These are phyloP conservation scores for Paramecium pentaurelia DNA, from an alignment of 73 alveolate species.

Conservation along the genomic window DNA sequence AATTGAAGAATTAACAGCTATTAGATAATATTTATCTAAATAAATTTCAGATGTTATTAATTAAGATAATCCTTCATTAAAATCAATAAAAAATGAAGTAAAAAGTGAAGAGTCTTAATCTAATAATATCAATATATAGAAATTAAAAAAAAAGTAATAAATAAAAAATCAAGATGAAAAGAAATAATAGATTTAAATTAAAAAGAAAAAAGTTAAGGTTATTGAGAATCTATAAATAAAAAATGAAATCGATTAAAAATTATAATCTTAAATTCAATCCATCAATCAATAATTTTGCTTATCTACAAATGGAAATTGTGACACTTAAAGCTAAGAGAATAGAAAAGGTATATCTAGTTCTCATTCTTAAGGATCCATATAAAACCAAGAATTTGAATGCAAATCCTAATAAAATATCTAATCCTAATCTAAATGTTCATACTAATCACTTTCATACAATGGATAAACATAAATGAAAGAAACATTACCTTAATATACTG, in stretches of 20 bases:
- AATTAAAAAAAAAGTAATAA: neutral
- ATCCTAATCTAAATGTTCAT: neutral
- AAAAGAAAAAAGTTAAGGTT: neutral
- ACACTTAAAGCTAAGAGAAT: conserved; percentile 13
- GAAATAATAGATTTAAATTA: neutral
- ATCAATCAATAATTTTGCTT: neutral
- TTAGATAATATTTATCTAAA: neutral
- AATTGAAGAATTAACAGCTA: conserved; percentile 5
- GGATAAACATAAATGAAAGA: neutral
- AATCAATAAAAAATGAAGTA: neutral
- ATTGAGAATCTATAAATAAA: neutral
- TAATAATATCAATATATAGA: neutral
- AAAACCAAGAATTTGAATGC: neutral
- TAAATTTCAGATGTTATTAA: neutral
- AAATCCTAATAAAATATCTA: neutral
- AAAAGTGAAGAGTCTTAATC: neutral
- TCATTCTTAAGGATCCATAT: neutral
- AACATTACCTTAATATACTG: neutral
- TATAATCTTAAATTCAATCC: neutral
- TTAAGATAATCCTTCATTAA: neutral
- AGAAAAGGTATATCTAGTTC: conserved; percentile 23
- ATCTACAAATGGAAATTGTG: conserved; percentile 14
- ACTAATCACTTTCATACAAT: neutral
- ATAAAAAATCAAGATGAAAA: neutral
- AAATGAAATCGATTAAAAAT: neutral